Evolutionary conservation across 306 rosid genomes (phyloP), one percentile per base, ranked within the genome.

Genomic region (Alnus glutinosa): DNA sequence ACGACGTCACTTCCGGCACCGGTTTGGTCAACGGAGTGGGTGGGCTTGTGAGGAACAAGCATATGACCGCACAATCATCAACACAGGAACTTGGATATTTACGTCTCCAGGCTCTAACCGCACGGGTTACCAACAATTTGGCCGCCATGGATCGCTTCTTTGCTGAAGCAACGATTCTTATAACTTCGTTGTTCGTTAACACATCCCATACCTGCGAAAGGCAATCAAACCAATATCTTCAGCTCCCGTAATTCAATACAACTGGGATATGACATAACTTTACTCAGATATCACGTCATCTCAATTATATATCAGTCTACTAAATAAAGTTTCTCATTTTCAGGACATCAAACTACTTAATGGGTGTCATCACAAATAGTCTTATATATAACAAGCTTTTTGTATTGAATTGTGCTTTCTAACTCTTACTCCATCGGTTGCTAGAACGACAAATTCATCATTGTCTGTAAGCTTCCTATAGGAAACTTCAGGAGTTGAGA

Each of bases 161-260:
- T 64, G 92, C 88, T 15, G 97, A 88, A 64, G 92, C 92, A 57
- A 96, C 96, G 80, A 91, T 90, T 77, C 78, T 83, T 74, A 96
- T 74, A 15, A 89, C 99, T 80, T 93, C 96, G 12, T n/a, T 54
- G 84, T 96, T 96, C 18, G 91, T 81, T 3, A 96, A 76, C 48
- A 87, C 99, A 86, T 96, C 99, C 99, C 99, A 96, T 37, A 96
- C 42, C 99, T 95, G 89, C 67, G 59, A 9, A 68, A n/a, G 10
- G 9, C 28, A 66, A 2, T 44, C 10, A 15, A 36, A 11, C 37
- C 1, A 18, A 30, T 68, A n/a, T 5, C 30, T 7, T 57, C n/a
- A 69, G 12, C 3, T 15, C n/a, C 44, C 5, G 5, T 0, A 42
- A 42, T 42, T 42, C 46, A 39, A 39, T 39, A 23, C 28, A 23